Evolutionary conservation across 345 rosid species (phyloP), one percentile per base, ranked within the genome.

Genomic region (Salix koriyanagi): DNA sequence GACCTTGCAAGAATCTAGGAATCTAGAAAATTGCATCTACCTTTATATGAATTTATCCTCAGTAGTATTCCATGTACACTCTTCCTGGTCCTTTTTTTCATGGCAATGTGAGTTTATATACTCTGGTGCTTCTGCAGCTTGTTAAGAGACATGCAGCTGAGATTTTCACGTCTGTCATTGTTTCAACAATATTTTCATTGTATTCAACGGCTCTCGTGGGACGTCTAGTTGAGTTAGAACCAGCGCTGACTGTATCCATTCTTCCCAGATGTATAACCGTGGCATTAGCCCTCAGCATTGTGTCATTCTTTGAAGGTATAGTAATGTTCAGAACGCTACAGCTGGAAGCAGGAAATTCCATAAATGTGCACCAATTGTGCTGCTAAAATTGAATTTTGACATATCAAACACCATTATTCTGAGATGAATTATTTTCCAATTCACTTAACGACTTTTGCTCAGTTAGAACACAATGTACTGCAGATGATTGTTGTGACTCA

Each of bases 61-160:
- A 10, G 28, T 64, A 5, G 4, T 30, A 26, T 26, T 11, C 32
- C 4, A 62, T 62, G 18, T 13, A 26, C 16, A 26, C 30, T 62
- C 52, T 46, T 1, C 1, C 52, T 50, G 37, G 21, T 67, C 37
- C 34, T 39, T 44, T 60, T 60, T 69, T 26, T 34, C 28, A 64
- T 28, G 34, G 19, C 39, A 74, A 54, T 75, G 74, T 65, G 28
- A 41, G 10, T 23, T 66, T 19, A 25, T 60, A 21, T 23, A 71
- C 26, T 71, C 41, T 42, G 42, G 46, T 71, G 69, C 46, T 21
- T 86, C 73, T 87, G 82, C 97, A 92, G 99, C 99, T 94, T 21
- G 93, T 94, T 0, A 94, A 88, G 85, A 86, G 95, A 79, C 99
- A 94, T 26, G 99, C 99, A 21, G 93, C 97, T 82, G 97, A 94